Percentiles rank a stretch among this genome's conserved stretches.
Evolutionary conservation across 352 stramenopile species (phyloP).

Genomic region (Phytophthora nicotianae): DNA sequence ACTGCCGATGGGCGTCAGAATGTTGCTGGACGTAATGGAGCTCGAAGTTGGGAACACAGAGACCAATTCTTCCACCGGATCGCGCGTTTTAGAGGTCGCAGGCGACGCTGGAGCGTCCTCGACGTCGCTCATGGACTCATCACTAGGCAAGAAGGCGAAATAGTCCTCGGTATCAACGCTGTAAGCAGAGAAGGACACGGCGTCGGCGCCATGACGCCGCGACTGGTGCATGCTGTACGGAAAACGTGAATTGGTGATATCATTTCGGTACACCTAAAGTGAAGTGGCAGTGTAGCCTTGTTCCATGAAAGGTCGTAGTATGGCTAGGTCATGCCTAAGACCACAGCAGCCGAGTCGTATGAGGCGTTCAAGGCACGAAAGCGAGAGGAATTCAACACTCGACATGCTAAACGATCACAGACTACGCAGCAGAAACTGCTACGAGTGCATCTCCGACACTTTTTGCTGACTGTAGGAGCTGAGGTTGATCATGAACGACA

Average conservation of each 20-base stretch:
- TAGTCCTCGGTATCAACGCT: slow-evolving; percentile 56
- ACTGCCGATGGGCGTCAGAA: slow-evolving; percentile 38
- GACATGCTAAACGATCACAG: slow-evolving; percentile 10
- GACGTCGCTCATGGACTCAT: slow-evolving; percentile 51
- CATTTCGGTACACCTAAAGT: slow-evolving; percentile 14
- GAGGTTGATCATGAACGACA: slow-evolving; percentile 8
- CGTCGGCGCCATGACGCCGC: slow-evolving; percentile 4
- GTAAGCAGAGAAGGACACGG: slow-evolving; percentile 36
- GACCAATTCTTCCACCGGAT: slow-evolving; percentile 37
- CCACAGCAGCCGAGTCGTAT: slow-evolving; percentile 19
- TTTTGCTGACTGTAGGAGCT: slow-evolving; percentile 23
- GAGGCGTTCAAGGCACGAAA: slow-evolving; percentile 31
- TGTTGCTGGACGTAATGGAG: slow-evolving; percentile 19
- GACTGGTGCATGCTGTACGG: slow-evolving; percentile 22
- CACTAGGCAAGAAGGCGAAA: slow-evolving; percentile 62
- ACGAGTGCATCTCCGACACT: slow-evolving; percentile 36
- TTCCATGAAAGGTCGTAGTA: slow-evolving; percentile 23
- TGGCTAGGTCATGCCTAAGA: slow-evolving; percentile 17
- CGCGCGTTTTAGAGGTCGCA: slow-evolving; percentile 8
- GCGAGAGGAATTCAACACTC: slow-evolving; percentile 20
- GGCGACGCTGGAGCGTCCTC: slow-evolving; percentile 24
- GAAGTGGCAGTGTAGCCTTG: slow-evolving; percentile 31
- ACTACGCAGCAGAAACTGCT: slow-evolving; percentile 28
- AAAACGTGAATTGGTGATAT: slow-evolving; percentile 1
- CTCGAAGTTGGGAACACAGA: slow-evolving; percentile 30